Evolutionary conservation across 345 rosid genomes (phyloP).

Genomic region (Syzygium grande): DNA sequence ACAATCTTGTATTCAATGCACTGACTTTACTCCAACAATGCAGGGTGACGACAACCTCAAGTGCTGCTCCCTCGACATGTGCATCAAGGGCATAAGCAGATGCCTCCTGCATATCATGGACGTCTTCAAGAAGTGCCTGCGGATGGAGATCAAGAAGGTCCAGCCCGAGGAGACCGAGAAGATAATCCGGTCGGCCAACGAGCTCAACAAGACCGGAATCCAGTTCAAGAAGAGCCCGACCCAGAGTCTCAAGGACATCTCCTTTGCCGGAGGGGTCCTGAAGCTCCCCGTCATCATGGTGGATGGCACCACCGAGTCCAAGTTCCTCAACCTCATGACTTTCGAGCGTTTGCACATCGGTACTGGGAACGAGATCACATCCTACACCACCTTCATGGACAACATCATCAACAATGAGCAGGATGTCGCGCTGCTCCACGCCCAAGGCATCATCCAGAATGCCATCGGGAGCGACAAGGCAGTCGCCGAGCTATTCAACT

Average conservation of each 20-base stretch:
- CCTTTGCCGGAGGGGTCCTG: background rate
- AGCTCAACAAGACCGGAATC: constrained; percentile 1
- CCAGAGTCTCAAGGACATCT: background rate
- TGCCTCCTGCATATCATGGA: background rate
- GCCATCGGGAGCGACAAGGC: constrained; percentile 38
- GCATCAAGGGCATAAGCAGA: background rate
- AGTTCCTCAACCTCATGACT: constrained; percentile 6
- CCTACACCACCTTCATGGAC: constrained; percentile 36
- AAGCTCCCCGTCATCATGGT: background rate
- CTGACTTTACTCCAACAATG: background rate
- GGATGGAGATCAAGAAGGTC: constrained; percentile 14
- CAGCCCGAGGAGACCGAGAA: constrained; percentile 11
- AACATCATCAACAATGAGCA: constrained; percentile 25
- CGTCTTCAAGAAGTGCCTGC: background rate
- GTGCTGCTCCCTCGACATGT: background rate
- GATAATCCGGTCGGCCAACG: background rate
- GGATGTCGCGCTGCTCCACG: constrained; percentile 33
- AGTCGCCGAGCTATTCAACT: constrained; percentile 32
- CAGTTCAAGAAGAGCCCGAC: background rate
- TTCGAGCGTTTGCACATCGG: constrained; percentile 19
- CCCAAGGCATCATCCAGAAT: constrained; percentile 32
- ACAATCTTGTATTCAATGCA: background rate
- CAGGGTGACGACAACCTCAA: background rate
- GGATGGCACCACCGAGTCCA: background rate
- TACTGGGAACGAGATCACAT: constrained; percentile 29